Conservation (phyloP, 306 rosid species). For the Castanea mollissima region DNA sequence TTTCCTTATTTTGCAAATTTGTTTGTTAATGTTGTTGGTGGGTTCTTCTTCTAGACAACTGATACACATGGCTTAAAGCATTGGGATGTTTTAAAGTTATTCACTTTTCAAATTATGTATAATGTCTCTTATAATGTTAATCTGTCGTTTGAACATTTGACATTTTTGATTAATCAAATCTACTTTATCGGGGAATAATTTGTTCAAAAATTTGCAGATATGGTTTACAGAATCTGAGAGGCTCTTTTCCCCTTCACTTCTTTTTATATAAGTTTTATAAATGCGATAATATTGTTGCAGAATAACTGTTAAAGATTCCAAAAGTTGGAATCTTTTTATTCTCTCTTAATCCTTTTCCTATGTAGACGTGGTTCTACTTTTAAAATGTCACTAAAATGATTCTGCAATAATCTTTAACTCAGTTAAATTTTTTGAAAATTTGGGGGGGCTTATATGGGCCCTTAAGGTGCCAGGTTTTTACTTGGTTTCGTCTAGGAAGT, state of each 20-base stretch:
- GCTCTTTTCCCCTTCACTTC: conserved; percentile 16
- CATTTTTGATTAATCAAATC: background rate
- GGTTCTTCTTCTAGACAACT: conserved; percentile 1
- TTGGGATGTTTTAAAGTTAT: background rate
- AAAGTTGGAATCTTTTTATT: background rate
- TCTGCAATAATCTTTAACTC: background rate
- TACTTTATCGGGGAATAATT: background rate
- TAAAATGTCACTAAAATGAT: background rate
- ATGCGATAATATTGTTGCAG: background rate
- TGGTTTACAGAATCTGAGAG: conserved; percentile 9
- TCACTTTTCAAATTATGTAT: background rate
- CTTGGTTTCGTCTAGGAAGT: background rate
- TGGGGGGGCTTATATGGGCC: background rate
- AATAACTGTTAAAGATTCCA: conserved; percentile 3
- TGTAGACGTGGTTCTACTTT: too few relatives aligned
- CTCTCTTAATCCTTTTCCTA: background rate
- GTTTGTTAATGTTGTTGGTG: background rate
- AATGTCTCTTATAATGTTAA: background rate
- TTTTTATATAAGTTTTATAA: background rate
- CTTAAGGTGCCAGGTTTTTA: background rate
- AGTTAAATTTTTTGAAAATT: background rate
- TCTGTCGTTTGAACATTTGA: conserved; percentile 2
- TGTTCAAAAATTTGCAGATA: background rate
- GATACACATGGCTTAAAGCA: background rate
- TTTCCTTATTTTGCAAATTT: background rate